phyloP scores from a whole-genome alignment of 768 basidiomycete genomes.

The Rhizopogon roseolus region DNA sequence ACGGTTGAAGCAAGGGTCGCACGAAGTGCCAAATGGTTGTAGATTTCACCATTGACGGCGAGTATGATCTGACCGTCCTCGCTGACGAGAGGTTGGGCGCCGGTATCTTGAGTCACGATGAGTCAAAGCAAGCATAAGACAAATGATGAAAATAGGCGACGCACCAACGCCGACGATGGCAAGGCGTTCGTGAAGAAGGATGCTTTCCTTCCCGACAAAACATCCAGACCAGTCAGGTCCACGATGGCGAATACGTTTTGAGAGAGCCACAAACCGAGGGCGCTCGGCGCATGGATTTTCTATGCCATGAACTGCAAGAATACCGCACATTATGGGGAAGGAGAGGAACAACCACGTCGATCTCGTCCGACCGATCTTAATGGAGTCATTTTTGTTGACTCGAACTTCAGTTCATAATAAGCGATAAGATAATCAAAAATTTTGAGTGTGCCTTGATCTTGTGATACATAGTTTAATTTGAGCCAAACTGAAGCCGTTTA shows the following conservation, averaged over 20 bases:
- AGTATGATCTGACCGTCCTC: conserved; percentile 81
- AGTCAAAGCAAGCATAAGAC: background rate
- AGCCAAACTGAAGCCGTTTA: no score
- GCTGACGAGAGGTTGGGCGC: conserved; percentile 90
- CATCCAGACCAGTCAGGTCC: conserved; percentile 99
- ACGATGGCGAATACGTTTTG: conserved; percentile 87
- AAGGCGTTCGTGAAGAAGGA: conserved; percentile 92
- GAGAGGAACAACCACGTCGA: background rate
- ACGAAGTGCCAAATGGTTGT: conserved; percentile 88
- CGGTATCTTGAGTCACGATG: conserved; percentile 60
- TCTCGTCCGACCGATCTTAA: background rate
- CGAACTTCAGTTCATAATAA: background rate
- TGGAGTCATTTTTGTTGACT: conserved; percentile 6
- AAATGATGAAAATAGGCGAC: conserved; percentile 20
- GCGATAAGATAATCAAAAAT: background rate
- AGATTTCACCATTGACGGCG: conserved; percentile 98
- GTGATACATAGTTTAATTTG: no score
- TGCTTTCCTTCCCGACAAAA: conserved; percentile 73
- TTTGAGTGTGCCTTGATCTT: background rate
- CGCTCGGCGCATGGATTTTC: conserved; percentile 67
- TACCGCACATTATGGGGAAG: conserved; percentile 75
- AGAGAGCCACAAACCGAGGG: conserved; percentile 73
- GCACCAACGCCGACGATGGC: conserved; percentile 97
- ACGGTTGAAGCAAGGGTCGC: conserved; percentile 56
- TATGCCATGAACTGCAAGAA: conserved; percentile 80